phyloP scores from a whole-genome alignment of 305 asterid genomes.

The Plantago coronopus region DNA sequence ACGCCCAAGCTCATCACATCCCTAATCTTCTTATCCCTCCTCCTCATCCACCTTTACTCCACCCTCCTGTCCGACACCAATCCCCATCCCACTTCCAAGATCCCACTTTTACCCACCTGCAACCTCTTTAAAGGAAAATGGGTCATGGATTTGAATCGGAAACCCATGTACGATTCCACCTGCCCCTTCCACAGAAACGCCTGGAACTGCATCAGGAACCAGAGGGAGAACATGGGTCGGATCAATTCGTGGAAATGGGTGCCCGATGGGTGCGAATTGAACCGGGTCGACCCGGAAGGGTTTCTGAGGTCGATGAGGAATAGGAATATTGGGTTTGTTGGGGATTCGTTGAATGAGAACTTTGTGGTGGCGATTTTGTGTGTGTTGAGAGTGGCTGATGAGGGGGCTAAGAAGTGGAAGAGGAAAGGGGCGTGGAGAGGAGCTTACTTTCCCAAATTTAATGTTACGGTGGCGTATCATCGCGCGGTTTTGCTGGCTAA shows the following conservation, averaged over 20 bases:
- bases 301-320: slow-evolving; percentile 67
- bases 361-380: slow-evolving; percentile 73
- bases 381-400: slow-evolving; percentile 57
- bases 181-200: slow-evolving; percentile 88
- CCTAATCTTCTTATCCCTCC: slow-evolving; percentile 46
- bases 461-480: slow-evolving; percentile 90
- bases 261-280: slow-evolving; percentile 60
- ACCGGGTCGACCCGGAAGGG: slow-evolving; percentile 59
- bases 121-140: slow-evolving; percentile 73
- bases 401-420: slow-evolving; percentile 88
- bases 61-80: slow-evolving; percentile 34
- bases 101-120: slow-evolving; percentile 37
- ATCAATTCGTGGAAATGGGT: slow-evolving; percentile 97
- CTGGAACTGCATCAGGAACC: slow-evolving; percentile 82
- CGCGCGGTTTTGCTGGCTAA: slow-evolving; percentile 88
- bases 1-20: slow-evolving; percentile 43
- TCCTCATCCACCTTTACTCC: slow-evolving; percentile 56
- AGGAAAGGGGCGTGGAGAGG: slow-evolving; percentile 98
- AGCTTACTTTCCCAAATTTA: slow-evolving; percentile 76
- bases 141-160: slow-evolving; percentile 59
- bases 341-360: slow-evolving; percentile 91
- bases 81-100: slow-evolving; percentile 28
- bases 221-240: slow-evolving; percentile 66
- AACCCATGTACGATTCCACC: slow-evolving; percentile 68
- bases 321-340: slow-evolving; percentile 81